Conservation (phyloP, 495 filamentous ascomycete genomes). For the Niebla homalea region DNA sequence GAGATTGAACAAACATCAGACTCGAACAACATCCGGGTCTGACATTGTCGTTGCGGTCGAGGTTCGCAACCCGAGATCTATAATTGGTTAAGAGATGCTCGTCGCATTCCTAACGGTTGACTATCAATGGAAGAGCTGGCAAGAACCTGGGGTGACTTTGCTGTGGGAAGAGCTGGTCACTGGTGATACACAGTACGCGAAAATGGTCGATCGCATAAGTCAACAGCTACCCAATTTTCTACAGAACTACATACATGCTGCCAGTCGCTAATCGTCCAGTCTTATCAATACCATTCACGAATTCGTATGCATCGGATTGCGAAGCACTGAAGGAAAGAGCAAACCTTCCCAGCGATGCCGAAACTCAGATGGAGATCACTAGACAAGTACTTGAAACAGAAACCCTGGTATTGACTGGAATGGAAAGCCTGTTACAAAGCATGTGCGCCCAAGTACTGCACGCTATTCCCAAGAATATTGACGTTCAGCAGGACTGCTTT, state of each 20-base stretch:
- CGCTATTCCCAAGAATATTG: no score
- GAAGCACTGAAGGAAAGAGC: slow-evolving; percentile 7
- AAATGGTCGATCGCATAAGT: no score
- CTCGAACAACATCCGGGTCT: neutral
- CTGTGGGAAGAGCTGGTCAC: no score
- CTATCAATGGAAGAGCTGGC: neutral
- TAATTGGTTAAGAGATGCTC: neutral
- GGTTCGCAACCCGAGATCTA: neutral
- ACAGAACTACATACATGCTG: neutral
- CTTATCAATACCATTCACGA: neutral
- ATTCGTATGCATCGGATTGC: neutral
- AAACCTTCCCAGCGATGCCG: neutral
- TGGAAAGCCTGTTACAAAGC: no score
- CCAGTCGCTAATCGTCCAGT: neutral
- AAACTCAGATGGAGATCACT: no score
- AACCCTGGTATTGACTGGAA: no score
- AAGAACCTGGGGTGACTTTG: no score
- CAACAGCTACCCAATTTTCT: neutral
- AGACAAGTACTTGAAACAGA: no score
- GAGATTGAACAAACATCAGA: slow-evolving; percentile 45
- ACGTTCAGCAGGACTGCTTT: no score
- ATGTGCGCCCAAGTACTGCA: no score
- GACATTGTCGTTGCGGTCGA: neutral
- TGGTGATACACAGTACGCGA: no score
- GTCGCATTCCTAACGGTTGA: neutral